phyloP scores from a whole-genome alignment of 2,329 filamentous ascomycete species.

The Fusarium sp. region DNA sequence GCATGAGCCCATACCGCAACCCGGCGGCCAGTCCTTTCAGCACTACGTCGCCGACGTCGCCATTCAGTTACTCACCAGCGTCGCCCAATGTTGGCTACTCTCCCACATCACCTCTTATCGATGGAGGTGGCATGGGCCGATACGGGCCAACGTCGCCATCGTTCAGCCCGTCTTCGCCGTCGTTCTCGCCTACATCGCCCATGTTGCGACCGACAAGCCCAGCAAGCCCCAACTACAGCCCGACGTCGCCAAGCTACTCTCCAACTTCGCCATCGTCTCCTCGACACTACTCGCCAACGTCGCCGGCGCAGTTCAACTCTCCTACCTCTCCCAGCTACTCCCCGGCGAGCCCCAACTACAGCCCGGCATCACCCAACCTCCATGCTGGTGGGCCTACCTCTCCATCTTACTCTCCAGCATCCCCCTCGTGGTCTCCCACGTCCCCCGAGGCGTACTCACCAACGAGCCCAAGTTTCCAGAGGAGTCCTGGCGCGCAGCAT shows the following conservation, averaged over 20 bases:
- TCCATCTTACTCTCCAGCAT: conserved; percentile 74
- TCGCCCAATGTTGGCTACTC: conserved; percentile 80
- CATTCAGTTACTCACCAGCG: conserved; percentile 79
- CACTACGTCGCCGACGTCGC: conserved; percentile 73
- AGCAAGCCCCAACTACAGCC: conserved; percentile 71
- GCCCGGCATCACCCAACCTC: conserved; percentile 72
- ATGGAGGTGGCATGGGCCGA: conserved; percentile 59
- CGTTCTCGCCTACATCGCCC: conserved; percentile 72
- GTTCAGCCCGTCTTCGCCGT: conserved; percentile 72
- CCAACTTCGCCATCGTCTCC: conserved; percentile 69
- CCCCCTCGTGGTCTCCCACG: conserved; percentile 82
- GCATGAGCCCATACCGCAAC: conserved; percentile 72
- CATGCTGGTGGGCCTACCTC: conserved; percentile 60
- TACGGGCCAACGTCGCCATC: conserved; percentile 67
- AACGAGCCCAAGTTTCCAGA: conserved; percentile 70
- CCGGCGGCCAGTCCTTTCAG: conserved; percentile 81
- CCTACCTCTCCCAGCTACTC: conserved; percentile 80
- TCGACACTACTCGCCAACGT: conserved; percentile 73
- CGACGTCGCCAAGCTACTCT: conserved; percentile 73
- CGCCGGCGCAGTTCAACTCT: conserved; percentile 77
- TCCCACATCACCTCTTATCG: conserved; percentile 77
- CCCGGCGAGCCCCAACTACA: conserved; percentile 77
- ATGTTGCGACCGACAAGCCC: conserved; percentile 66
- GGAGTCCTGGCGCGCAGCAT: conserved; percentile 63
- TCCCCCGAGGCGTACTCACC: conserved; percentile 73